phyloP scores from a whole-genome alignment of 2,329 filamentous ascomycete genomes.

The Teratosphaeria viscida region DNA sequence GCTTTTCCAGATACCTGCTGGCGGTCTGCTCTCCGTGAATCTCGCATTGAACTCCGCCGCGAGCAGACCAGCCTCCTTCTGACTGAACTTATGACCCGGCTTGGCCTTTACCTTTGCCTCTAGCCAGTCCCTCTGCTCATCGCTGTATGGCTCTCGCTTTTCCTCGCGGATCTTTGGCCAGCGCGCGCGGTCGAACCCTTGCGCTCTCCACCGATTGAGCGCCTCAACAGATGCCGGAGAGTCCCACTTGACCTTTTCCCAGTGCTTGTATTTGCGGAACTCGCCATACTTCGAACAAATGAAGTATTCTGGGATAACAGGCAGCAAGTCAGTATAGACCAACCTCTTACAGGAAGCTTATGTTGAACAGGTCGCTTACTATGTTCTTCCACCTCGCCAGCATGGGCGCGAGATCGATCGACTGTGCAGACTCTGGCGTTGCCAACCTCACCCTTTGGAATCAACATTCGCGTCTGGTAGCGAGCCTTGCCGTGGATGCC shows the following conservation, averaged over 20 bases:
- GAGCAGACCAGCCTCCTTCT: background rate
- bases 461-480: background rate
- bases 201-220: background rate
- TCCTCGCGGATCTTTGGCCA: background rate
- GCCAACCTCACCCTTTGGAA: background rate
- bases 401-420: background rate
- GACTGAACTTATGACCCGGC: background rate
- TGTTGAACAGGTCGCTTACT: background rate
- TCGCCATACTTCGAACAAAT: background rate
- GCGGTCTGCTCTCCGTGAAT: background rate
- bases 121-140: background rate
- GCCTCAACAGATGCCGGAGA: background rate
- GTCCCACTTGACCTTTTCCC: background rate
- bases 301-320: background rate
- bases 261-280: background rate
- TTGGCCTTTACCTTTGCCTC: background rate
- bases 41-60: background rate
- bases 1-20: background rate
- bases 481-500: background rate
- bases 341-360: too few species aligned
- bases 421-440: background rate
- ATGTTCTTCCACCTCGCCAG: background rate
- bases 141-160: background rate
- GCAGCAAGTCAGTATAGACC: background rate
- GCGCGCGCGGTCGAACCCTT: background rate